Conservation (phyloP, 1,139 yeast genomes). For the Fermentozyma sake region DNA sequence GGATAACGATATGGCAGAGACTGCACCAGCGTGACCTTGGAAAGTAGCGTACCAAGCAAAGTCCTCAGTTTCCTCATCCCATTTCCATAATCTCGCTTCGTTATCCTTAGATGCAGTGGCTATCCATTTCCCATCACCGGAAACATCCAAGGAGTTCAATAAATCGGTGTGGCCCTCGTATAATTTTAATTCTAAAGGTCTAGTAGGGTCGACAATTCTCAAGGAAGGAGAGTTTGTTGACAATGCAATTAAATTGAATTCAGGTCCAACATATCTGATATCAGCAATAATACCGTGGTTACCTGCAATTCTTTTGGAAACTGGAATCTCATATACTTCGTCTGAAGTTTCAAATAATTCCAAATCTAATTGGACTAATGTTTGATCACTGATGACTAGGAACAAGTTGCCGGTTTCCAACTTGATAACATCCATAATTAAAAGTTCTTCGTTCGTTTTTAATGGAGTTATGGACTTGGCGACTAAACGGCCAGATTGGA, state of each 20-base stretch:
- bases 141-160: conserved; percentile 73
- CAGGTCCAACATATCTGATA: conserved; percentile 70
- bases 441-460: conserved; percentile 62
- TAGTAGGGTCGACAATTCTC: conserved; percentile 57
- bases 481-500: conserved; percentile 30
- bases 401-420: conserved; percentile 21
- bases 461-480: conserved; percentile 48
- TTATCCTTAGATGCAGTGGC: conserved; percentile 93
- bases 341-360: conserved; percentile 6
- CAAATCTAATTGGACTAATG: conserved; percentile 54
- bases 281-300: conserved; percentile 96
- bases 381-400: conserved; percentile 77
- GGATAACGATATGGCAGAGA: conserved; percentile 79
- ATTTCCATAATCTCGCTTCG: conserved; percentile 79
- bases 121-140: conserved; percentile 80
- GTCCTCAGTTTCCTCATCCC: conserved; percentile 32
- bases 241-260: conserved; percentile 55
- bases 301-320: conserved; percentile 68
- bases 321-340: conserved; percentile 39
- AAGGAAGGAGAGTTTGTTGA: conserved; percentile 96
- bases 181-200: conserved; percentile 59
- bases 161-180: conserved; percentile 83
- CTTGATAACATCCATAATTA: conserved; percentile 54
- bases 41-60: conserved; percentile 60
- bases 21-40: conserved; percentile 83